A percentile compares a stretch with the other conserved stretches of the same genome.
Evolutionary conservation across 2,329 filamentous ascomycete genomes (phyloP).

Genomic region (Cladophialophora yegresii): DNA sequence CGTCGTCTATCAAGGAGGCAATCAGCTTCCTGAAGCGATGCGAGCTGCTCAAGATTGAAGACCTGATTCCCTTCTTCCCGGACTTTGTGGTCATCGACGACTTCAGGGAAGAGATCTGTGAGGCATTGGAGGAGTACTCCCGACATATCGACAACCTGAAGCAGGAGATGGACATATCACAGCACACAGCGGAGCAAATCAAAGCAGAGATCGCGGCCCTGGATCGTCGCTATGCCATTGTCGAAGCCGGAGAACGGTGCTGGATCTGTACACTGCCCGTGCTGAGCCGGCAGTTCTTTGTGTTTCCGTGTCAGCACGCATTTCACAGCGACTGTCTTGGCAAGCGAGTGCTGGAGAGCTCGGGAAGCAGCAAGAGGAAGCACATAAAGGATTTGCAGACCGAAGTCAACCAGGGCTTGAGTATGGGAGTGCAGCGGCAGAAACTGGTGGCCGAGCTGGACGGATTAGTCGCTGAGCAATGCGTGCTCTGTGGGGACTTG

Average conservation of each 20-base stretch:
- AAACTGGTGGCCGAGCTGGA: constrained; percentile 85
- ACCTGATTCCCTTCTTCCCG: constrained; percentile 96
- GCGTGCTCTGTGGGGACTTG: constrained; percentile 90
- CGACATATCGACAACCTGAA: constrained; percentile 85
- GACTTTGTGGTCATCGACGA: constrained; percentile 99
- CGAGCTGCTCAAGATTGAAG: constrained; percentile 90
- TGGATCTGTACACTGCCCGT: constrained; percentile 84
- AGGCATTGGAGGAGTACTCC: constrained; percentile 88
- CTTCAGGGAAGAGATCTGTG: constrained; percentile 97
- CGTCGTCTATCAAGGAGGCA: constrained; percentile 85
- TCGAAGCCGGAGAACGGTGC: constrained; percentile 93
- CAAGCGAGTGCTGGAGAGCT: constrained; percentile 78
- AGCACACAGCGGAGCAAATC: constrained; percentile 85
- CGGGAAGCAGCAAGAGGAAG: constrained; percentile 72
- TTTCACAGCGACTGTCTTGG: constrained; percentile 96
- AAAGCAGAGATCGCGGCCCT: constrained; percentile 83
- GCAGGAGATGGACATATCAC: constrained; percentile 93
- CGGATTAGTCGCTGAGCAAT: constrained; percentile 84
- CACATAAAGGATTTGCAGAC: constrained; percentile 83
- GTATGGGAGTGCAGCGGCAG: constrained; percentile 71
- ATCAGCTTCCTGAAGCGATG: constrained; percentile 92
- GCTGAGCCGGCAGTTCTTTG: constrained; percentile 90
- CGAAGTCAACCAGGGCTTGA: constrained; percentile 75
- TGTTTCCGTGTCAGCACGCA: constrained; percentile 96
- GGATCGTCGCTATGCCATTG: constrained; percentile 89